phyloP scores from a whole-genome alignment of 495 filamentous ascomycete species.

The Tetracladium setigerum region DNA sequence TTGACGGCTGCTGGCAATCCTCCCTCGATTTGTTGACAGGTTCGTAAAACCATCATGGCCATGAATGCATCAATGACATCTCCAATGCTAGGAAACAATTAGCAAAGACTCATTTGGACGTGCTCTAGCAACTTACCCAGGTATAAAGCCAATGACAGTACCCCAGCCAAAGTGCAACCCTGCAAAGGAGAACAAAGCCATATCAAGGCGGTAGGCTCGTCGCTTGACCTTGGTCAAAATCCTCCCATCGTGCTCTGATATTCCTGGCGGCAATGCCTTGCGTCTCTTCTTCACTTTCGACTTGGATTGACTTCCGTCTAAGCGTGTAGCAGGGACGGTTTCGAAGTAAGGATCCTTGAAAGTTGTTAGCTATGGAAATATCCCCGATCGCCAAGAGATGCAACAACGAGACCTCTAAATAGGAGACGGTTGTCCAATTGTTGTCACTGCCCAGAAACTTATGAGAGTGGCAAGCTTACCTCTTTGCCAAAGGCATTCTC shows the following conservation, averaged over 20 bases:
- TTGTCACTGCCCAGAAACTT: background rate
- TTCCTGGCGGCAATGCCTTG: conserved; percentile 60
- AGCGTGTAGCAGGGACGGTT: conserved; percentile 57
- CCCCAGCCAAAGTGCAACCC: conserved; percentile 78
- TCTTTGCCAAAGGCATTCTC: conserved; percentile 62
- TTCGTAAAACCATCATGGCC: conserved; percentile 60
- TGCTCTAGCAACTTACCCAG: conserved; percentile 47
- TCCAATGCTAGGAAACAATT: conserved; percentile 48
- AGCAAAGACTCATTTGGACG: background rate
- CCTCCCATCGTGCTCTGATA: conserved; percentile 71
- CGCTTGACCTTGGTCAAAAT: conserved; percentile 75
- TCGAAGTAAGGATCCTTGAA: conserved; percentile 66
- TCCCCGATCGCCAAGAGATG: background rate
- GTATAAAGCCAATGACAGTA: conserved; percentile 71
- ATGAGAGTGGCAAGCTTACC: conserved; percentile 32
- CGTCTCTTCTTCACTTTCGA: conserved; percentile 56
- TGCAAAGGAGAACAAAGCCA: conserved; percentile 64
- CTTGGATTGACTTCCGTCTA: conserved; percentile 41
- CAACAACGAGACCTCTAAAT: too few relatives aligned
- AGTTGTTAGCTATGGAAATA: conserved; percentile 13
- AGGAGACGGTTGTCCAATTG: background rate
- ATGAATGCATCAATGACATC: conserved; percentile 66
- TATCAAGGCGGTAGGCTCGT: conserved; percentile 76
- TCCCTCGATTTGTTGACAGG: conserved; percentile 61
- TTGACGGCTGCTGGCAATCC: conserved; percentile 50